These are phyloP conservation scores for Tylopilus sp. DNA, from an alignment of 768 basidiomycete species.

Conservation along the genomic window DNA sequence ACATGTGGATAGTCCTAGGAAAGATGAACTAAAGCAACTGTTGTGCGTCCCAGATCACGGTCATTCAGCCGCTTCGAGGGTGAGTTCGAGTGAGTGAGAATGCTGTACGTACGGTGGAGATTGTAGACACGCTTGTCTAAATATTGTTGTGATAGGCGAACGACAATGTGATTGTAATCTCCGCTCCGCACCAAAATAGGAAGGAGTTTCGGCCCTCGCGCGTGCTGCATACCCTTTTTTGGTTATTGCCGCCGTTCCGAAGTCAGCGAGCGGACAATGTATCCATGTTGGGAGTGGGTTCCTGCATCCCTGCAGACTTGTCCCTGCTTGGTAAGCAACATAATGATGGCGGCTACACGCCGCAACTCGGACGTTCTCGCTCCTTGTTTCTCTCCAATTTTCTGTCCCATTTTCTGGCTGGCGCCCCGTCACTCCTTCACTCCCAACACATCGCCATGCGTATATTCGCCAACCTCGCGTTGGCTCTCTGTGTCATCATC, in stretches of 20 bases:
- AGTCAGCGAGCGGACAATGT: too few species aligned
- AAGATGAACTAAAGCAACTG: conserved; percentile 2
- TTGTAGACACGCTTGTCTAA: not conserved
- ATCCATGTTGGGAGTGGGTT: too few species aligned
- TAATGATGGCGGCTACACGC: not conserved
- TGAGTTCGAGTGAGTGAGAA: conserved; percentile 29
- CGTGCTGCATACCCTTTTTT: too few species aligned
- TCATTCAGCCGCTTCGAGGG: conserved; percentile 55
- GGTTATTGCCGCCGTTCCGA: too few species aligned
- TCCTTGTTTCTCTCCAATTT: not conserved
- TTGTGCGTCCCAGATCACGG: conserved; percentile 41
- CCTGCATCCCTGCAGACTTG: too few species aligned
- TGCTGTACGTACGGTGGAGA: not conserved
- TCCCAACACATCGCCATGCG: conserved; percentile 22
- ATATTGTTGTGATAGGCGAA: not conserved
- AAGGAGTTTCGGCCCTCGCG: too few species aligned
- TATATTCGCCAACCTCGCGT: conserved; percentile 17
- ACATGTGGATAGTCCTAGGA: not conserved
- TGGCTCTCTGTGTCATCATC: conserved; percentile 18
- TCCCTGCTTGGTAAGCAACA: conserved; percentile 10
- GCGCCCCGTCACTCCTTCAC: conserved; percentile 20
- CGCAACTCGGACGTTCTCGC: not conserved
- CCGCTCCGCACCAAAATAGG: too few species aligned
- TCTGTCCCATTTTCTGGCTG: conserved; percentile 6
- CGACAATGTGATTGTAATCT: not conserved